Evolutionary conservation across 352 stramenopile species (phyloP), one percentile per base, ranked within the genome.

Genomic region (Phytophthora constricta): DNA sequence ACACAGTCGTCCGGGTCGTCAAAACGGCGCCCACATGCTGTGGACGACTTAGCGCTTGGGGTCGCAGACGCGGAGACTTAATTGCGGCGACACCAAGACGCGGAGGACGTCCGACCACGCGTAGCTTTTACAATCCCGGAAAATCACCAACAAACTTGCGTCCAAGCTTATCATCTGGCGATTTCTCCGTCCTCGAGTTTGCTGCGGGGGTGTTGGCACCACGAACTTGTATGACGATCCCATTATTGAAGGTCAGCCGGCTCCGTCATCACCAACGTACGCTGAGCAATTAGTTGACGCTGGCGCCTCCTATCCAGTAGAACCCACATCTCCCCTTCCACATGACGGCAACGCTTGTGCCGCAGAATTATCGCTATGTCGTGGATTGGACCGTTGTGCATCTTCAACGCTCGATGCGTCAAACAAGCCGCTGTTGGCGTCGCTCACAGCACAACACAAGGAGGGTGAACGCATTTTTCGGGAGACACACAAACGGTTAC

Each of bases 11-110:
- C 68, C 5, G 33, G 23, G 13, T 65, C 58, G 7, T 60, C 56
- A 33, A 74, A 72, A 28, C 56, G 67, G 28, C 63, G 65, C 47
- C 62, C 53, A 3, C 69, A 59, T 16, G 66, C 79, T 1, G 54
- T 74, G 50, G 79, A 88, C 37, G 79, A 88, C 58, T 86, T 66
- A 14, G 77, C 74, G 5, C 25, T 86, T 2, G 63, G 63, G 53
- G 62, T 7, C 54, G 48, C 17, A 70, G 64, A 33, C 68, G 67
- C 47, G 73, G 67, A 19, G 70, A 82, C 46, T 62, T 45, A 11
- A 42, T 42, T 34, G 54, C 66, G n/a, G 58, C 48, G 45, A 75
- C 66, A 34, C 62, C 70, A 34, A 68, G 53, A 41, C 66, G 62
- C 64, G 62, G 37, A 22, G 70, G 66, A 16, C 74, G 66, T 5